A percentile compares a stretch with the other conserved stretches of the same genome.
Conservation (phyloP, 2,329 filamentous ascomycete species). For the Daldinia sp. region DNA sequence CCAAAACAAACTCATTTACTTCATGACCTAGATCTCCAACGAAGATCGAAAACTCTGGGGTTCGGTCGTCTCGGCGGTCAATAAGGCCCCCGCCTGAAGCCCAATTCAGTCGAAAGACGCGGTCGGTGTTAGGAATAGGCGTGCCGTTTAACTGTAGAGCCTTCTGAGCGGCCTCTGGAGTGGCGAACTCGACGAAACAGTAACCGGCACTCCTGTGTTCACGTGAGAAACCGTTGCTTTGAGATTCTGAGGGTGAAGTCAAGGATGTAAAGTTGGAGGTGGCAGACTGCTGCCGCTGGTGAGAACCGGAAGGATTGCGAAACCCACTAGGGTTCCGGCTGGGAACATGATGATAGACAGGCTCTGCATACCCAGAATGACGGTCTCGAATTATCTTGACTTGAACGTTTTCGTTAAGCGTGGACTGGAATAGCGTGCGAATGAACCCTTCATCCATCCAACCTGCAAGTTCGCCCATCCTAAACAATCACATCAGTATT, state of each 20-base stretch:
- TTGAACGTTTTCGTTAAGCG: slow-evolving; percentile 92
- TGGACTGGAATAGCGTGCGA: slow-evolving; percentile 86
- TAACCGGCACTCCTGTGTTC: slow-evolving; percentile 86
- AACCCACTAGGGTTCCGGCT: not conserved
- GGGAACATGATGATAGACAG: not conserved
- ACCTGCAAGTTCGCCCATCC: slow-evolving; percentile 98
- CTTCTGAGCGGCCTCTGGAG: slow-evolving; percentile 85
- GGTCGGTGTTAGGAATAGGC: slow-evolving; percentile 90
- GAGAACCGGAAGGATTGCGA: not conserved
- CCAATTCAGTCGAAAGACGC: slow-evolving; percentile 99
- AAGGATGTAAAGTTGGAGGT: too few relatives aligned
- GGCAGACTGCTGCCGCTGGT: not conserved
- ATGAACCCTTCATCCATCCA: slow-evolving; percentile 99
- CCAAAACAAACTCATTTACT: slow-evolving; percentile 97
- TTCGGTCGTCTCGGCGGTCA: slow-evolving; percentile 94
- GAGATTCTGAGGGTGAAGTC: too few relatives aligned
- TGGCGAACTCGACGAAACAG: slow-evolving; percentile 95
- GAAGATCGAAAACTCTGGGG: slow-evolving; percentile 96
- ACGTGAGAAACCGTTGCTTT: not conserved
- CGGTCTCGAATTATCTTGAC: slow-evolving; percentile 99
- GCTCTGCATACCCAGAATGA: slow-evolving; percentile 79
- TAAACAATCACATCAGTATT: slow-evolving; percentile 49
- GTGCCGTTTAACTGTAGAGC: slow-evolving; percentile 89
- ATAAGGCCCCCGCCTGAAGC: slow-evolving; percentile 94
- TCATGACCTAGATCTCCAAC: slow-evolving; percentile 97